Evolutionary conservation across 176 grass and related monocot genomes (phyloP).

Genomic region (Aegilops bicornis): DNA sequence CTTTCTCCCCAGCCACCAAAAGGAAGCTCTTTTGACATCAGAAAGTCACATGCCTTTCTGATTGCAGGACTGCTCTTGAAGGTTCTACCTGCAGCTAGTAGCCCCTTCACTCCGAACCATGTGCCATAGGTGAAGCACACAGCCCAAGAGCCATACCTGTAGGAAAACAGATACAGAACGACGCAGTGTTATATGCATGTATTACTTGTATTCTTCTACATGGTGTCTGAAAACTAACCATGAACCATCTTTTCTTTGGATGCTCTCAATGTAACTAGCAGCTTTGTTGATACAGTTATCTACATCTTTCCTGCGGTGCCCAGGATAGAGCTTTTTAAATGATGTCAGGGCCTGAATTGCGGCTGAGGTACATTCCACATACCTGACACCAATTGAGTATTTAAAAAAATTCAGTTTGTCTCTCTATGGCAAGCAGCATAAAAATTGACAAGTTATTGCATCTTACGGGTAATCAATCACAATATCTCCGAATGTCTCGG

Average conservation of each 20-base stretch:
- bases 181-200: neutral
- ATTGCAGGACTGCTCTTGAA: slow-evolving; percentile 62
- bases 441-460: neutral
- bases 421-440: slow-evolving; percentile 23
- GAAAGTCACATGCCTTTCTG: slow-evolving; percentile 78
- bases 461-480: slow-evolving; percentile 99
- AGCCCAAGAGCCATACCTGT: slow-evolving; percentile 92
- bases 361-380: slow-evolving; percentile 98
- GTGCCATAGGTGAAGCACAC: slow-evolving; percentile 93
- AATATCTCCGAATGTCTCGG: slow-evolving; percentile 95
- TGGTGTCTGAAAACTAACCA: slow-evolving; percentile 55
- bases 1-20: slow-evolving; percentile 97
- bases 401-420: slow-evolving; percentile 24
- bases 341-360: slow-evolving; percentile 81
- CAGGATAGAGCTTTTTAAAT: slow-evolving; percentile 88
- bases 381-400: slow-evolving; percentile 45
- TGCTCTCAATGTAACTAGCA: slow-evolving; percentile 57
- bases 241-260: slow-evolving; percentile 78
- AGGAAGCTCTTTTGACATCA: slow-evolving; percentile 87
- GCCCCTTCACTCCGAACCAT: slow-evolving; percentile 92
- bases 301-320: slow-evolving; percentile 68
- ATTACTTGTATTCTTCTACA: neutral
- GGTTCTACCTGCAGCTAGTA: slow-evolving; percentile 75
- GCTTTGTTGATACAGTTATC: slow-evolving; percentile 81
- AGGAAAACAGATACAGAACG: slow-evolving; percentile 23